Base-by-base conservation (phyloP, 306 rosid genomes). In the Betula pendula region DNA sequence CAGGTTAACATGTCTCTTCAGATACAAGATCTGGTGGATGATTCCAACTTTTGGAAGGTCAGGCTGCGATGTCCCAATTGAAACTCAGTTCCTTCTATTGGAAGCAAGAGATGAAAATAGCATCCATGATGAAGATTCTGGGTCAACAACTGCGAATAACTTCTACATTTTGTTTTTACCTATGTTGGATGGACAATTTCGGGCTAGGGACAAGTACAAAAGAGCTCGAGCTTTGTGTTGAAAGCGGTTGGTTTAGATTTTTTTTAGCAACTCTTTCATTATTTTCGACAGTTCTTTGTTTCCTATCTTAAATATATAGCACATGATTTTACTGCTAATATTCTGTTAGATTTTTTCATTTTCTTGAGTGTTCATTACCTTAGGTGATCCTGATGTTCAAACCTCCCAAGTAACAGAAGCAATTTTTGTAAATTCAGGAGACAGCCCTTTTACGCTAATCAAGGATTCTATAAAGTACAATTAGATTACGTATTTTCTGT, bases 11-110 rank as follows among this genome's bases (percentile, higher is more conserved):
- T 84, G 86, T 70, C 83, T 88, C 17, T 92, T 86, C 50, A 92
- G 92, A 89, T 22, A 80, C 45, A 90, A 90, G 72, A 74, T 87
- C 6, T 85, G 96, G 92, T 87, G 97, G 96, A 87, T 90, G 97
- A 84, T 85, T 51, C 96, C 91, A 5, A 65, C 85, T 44, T 22
- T 87, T 2, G 92, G 92, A 55, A 77, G 45, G 44, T 75, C 82
- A 0, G 90, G 83, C 0, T 75, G 91, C 14, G 89, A 93, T 53
- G 73, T 93, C 80, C 92, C 90, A 3, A 25, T 84, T 22, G 96
- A 92, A 78, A 88, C 97, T 71, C 97, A 90, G 73, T 81, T 89
- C 79, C 80, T 90, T 19, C 82, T 92, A 1, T 25, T 90, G 48
- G 92, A 90, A 89, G 87, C 89, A 71, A 87, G 48, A 65, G 76